Evolutionary conservation across 2,329 filamentous ascomycete genomes (phyloP).

Genomic region (Apiospora koreana): DNA sequence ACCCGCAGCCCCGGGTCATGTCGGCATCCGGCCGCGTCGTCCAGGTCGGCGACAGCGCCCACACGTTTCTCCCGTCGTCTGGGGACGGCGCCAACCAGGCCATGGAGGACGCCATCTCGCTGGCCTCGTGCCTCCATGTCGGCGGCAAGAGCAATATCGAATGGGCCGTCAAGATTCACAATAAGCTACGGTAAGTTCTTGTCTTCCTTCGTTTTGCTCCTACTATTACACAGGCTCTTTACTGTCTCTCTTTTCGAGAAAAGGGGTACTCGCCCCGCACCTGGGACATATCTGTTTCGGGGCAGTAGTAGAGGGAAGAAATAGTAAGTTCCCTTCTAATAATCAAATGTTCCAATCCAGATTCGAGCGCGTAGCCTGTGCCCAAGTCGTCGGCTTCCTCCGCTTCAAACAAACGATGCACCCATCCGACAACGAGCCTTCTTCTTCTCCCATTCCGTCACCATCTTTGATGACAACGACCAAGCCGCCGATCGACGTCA

Average conservation of each 20-base stretch:
- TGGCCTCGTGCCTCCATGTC: conserved; percentile 27
- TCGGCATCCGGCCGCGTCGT: conserved; percentile 31
- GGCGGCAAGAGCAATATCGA: conserved; percentile 26
- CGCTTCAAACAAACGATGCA: conserved; percentile 2
- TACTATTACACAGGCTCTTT: neutral
- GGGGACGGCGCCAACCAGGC: conserved; percentile 38
- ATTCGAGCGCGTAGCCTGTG: conserved; percentile 46
- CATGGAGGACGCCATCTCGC: conserved; percentile 36
- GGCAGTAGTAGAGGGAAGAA: neutral
- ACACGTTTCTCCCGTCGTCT: conserved; percentile 36
- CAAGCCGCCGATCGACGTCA: conserved; percentile 8
- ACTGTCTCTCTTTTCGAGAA: no score
- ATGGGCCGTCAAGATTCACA: conserved; percentile 29
- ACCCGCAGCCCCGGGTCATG: conserved; percentile 33
- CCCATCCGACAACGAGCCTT: conserved; percentile 37
- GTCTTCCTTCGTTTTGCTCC: neutral
- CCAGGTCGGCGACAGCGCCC: conserved; percentile 37
- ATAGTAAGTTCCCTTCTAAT: neutral
- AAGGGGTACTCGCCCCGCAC: no score
- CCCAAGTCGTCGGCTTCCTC: conserved; percentile 48
- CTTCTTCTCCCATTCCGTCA: conserved; percentile 38
- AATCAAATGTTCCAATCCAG: conserved; percentile 19
- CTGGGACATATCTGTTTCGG: no score
- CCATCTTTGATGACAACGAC: conserved; percentile 19
- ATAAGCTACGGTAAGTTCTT: conserved; percentile 23